Evolutionary conservation across 192 early-diverging fungal species (phyloP), one percentile per base, ranked within the genome.

Genomic region (Chytriomyces hyalinus): DNA sequence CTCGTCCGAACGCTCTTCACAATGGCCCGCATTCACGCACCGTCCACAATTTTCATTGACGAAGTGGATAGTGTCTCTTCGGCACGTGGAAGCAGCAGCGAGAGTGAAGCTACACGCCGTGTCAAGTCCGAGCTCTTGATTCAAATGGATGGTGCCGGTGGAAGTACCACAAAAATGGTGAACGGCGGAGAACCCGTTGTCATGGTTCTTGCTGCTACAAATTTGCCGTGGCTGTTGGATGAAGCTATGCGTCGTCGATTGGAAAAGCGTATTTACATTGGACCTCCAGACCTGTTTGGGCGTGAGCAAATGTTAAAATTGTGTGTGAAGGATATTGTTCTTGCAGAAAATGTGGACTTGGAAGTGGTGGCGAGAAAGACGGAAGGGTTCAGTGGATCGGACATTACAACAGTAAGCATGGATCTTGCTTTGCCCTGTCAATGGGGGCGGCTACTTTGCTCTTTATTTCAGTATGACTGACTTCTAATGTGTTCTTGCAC

Each of bases 51-150:
- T 24, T 88, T 88, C 70, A 61, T 88, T 47, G 87, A 88, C 65
- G 87, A 88, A 65, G 43, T 88, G 13, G 86, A 87, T 61, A 78
- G 80, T 59, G 4, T 47, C 7, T 17, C 24, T 6, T 13, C 22
- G 22, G 44, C 71, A 17, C 59, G 70, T 44, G 71, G 71, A 49
- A 57, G 20, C 9, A 13, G 11, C 13, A 13, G 11, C 9, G 87
- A 87, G 59, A 83, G 85, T 62, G 87, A 88, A 79, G 85, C 81
- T 3, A 80, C 73, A 24, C 60, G 84, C 44, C 74, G 87, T 28
- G 87, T 88, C 81, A 88, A 88, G 67, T 87, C 87, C 26, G 87
- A 88, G 70, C 70, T 88, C 43, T 78, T 88, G 53, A 81, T 88
- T 13, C 87, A 88, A 77, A 73, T 84, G 50, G 17, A 6, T 78